phyloP scores from a whole-genome alignment of 257 asterid species.

The Solanum arcanum region DNA sequence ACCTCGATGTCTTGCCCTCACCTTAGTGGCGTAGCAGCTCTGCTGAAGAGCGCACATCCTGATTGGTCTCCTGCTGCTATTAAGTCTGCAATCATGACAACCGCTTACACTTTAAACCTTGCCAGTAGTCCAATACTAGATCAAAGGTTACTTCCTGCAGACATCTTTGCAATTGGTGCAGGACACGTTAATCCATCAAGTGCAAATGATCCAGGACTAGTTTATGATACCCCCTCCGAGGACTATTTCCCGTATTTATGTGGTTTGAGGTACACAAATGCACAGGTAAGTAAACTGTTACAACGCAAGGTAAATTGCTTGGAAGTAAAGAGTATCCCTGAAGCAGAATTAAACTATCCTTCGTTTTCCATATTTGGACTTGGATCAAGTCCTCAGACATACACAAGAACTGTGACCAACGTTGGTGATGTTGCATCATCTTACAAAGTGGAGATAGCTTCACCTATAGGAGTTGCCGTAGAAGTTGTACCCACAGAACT shows the following conservation, averaged over 20 bases:
- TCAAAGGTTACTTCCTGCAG: constrained; percentile 15
- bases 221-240: constrained; percentile 26
- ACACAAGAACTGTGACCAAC: constrained; percentile 27
- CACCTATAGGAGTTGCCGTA: constrained; percentile 12
- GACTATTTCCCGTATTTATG: constrained; percentile 41
- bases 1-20: constrained; percentile 55
- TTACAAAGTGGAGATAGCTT: constrained; percentile 8
- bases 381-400: constrained; percentile 10
- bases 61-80: constrained; percentile 40
- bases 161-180: constrained; percentile 24
- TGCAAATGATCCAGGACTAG: constrained; percentile 38
- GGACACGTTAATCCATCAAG: constrained; percentile 40
- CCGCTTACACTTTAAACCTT: constrained; percentile 23
- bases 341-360: constrained; percentile 14
- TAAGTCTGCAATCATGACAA: constrained; percentile 49
- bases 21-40: constrained; percentile 32
- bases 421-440: constrained; percentile 22
- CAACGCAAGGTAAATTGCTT: constrained; percentile 15
- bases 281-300: not conserved
- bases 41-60: constrained; percentile 29
- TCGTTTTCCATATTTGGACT: constrained; percentile 4
- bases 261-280: constrained; percentile 27
- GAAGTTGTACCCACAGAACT: constrained; percentile 14
- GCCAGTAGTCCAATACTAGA: constrained; percentile 15
- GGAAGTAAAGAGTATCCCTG: constrained; percentile 5